Conservation (phyloP, 768 basidiomycete genomes). For the Crucibulum laeve region DNA sequence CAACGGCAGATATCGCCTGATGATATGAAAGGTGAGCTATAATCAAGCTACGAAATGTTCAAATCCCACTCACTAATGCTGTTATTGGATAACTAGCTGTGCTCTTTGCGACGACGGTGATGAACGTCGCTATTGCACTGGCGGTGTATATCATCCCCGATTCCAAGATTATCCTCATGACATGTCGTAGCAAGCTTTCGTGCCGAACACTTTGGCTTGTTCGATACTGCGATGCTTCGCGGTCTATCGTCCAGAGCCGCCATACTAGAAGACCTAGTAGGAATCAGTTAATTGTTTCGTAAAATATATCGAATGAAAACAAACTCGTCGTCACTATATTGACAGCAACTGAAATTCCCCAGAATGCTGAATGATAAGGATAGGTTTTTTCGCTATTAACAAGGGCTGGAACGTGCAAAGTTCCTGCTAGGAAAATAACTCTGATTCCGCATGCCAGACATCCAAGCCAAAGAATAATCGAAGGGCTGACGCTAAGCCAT, state of each 20-base stretch:
- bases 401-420: constrained; percentile 3
- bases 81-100: constrained; percentile 17
- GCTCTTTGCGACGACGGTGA: constrained; percentile 13
- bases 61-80: constrained; percentile 13
- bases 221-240: constrained; percentile 1
- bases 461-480: constrained; percentile 15
- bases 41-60: not conserved
- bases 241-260: constrained; percentile 7
- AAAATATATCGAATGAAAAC: constrained; percentile 1
- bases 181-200: constrained; percentile 3
- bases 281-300: not conserved
- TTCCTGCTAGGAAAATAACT: constrained; percentile 7
- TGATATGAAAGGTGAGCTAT: not conserved
- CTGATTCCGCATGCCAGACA: constrained; percentile 7
- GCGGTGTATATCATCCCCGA: constrained; percentile 21
- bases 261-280: constrained; percentile 8
- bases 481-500: constrained; percentile 10
- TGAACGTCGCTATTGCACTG: constrained; percentile 13
- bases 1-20: constrained; percentile 16
- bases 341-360: constrained; percentile 9
- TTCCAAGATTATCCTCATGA: constrained; percentile 23
- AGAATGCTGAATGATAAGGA: constrained; percentile 8
- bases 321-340: constrained; percentile 13
- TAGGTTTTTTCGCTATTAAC: constrained; percentile 3
- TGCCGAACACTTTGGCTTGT: not conserved